These are phyloP conservation scores for Pseudogymnoascus sp. DNA, from an alignment of 2,329 filamentous ascomycete species.

Conservation along the genomic window DNA sequence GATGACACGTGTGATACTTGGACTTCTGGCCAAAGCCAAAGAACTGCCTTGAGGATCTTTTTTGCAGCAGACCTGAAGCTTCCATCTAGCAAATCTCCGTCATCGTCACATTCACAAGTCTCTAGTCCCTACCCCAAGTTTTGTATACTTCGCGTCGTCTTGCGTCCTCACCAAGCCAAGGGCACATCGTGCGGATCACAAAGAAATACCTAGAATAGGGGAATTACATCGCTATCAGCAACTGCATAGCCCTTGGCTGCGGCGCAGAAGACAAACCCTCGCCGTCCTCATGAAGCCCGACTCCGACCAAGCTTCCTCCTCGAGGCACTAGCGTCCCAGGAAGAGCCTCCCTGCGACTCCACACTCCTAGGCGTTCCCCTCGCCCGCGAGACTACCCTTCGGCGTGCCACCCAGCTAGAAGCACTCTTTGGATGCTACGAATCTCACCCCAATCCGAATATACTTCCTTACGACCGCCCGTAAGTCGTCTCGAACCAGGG, in stretches of 20 bases:
- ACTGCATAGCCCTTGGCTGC: constrained; percentile 25
- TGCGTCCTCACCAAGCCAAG: too few species aligned
- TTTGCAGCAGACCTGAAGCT: too few species aligned
- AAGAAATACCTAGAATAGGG: constrained; percentile 36
- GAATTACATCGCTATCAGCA: constrained; percentile 48
- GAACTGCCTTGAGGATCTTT: too few species aligned
- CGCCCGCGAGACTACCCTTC: background rate
- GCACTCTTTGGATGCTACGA: constrained; percentile 10
- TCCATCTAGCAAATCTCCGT: too few species aligned
- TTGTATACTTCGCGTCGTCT: too few species aligned
- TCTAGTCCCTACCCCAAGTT: too few species aligned
- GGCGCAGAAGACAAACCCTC: constrained; percentile 20
- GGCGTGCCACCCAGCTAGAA: background rate
- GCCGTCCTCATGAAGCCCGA: background rate
- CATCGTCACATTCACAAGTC: too few species aligned
- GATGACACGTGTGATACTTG: too few species aligned
- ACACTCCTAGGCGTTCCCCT: background rate
- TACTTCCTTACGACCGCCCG: constrained; percentile 12
- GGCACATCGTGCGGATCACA: constrained; percentile 48
- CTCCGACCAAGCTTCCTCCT: too few species aligned
- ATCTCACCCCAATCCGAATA: constrained; percentile 15
- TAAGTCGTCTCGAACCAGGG: constrained; percentile 16
- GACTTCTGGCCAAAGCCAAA: too few species aligned
- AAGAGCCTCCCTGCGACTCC: background rate
- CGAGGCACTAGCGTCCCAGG: too few species aligned